Conservation (phyloP, 2,329 filamentous ascomycete species). For the Xenoacremonium recifei region DNA sequence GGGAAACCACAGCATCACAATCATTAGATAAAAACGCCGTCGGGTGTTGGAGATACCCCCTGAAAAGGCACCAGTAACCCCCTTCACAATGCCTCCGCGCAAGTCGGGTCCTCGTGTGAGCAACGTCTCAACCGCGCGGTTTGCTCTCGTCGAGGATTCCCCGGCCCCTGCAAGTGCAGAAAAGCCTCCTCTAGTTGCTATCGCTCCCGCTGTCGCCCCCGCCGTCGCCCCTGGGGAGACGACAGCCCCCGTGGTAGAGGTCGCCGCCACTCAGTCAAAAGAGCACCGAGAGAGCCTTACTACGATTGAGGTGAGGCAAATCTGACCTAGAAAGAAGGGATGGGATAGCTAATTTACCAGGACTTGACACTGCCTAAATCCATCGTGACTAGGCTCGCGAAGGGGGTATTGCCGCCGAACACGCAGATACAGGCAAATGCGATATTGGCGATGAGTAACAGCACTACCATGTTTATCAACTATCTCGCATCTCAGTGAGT, state of each 20-base stretch:
- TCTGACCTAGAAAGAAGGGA: neutral
- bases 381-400: constrained; percentile 76
- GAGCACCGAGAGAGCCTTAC: constrained; percentile 38
- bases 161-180: constrained; percentile 13
- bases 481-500: constrained; percentile 74
- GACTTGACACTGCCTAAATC: constrained; percentile 78
- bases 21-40: too few species aligned
- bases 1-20: too few species aligned
- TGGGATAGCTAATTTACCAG: constrained; percentile 34
- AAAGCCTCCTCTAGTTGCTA: too few species aligned
- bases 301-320: constrained; percentile 51
- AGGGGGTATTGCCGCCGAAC: constrained; percentile 76
- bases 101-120: constrained; percentile 52
- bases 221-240: constrained; percentile 8
- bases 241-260: constrained; percentile 16
- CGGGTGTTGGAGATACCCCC: too few species aligned
- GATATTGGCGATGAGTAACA: constrained; percentile 75
- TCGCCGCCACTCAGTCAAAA: constrained; percentile 22
- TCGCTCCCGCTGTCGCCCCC: constrained; percentile 14
- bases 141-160: constrained; percentile 44
- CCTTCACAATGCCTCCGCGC: constrained; percentile 50
- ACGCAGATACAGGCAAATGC: constrained; percentile 84
- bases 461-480: constrained; percentile 80
- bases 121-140: constrained; percentile 46
- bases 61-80: constrained; percentile 12